Evolutionary conservation across 2,329 filamentous ascomycete genomes (phyloP).

Genomic region (Diaporthe citri): DNA sequence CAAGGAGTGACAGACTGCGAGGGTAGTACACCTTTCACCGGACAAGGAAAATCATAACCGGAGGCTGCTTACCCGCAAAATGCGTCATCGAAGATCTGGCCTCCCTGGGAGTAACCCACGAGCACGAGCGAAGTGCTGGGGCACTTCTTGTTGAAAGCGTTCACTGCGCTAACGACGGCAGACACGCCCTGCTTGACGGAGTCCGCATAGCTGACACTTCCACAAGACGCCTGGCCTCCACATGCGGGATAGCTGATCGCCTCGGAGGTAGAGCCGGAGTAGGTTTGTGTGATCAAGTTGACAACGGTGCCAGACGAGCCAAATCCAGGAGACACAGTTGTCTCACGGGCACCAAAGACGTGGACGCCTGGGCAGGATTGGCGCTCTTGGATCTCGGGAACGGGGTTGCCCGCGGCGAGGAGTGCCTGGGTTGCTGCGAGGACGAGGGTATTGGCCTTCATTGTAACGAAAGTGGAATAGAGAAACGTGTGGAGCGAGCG

Average conservation of each 20-base stretch:
- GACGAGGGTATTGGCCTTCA: constrained; percentile 39
- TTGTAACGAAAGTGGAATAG: constrained; percentile 14
- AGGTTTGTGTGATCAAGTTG: constrained; percentile 57
- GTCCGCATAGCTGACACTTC: constrained; percentile 66
- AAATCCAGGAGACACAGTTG: constrained; percentile 59
- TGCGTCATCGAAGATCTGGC: constrained; percentile 73
- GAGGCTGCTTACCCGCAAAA: constrained; percentile 61
- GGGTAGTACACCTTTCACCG: background rate
- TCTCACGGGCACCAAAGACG: constrained; percentile 65
- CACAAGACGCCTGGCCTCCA: constrained; percentile 68
- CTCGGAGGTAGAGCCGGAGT: constrained; percentile 60
- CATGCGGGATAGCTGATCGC: constrained; percentile 68
- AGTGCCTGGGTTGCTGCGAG: constrained; percentile 40
- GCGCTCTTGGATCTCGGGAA: constrained; percentile 45
- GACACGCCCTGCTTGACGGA: constrained; percentile 67
- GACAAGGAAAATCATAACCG: background rate
- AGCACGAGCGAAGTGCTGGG: constrained; percentile 70
- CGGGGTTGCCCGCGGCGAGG: constrained; percentile 39
- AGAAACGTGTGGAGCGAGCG: background rate
- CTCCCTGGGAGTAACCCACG: constrained; percentile 74
- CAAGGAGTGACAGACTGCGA: background rate
- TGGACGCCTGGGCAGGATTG: constrained; percentile 60
- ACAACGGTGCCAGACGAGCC: constrained; percentile 59
- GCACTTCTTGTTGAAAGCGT: constrained; percentile 65
- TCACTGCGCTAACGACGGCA: constrained; percentile 69